phyloP scores from a whole-genome alignment of 768 basidiomycete genomes.

The Lactifluus subvellereus region DNA sequence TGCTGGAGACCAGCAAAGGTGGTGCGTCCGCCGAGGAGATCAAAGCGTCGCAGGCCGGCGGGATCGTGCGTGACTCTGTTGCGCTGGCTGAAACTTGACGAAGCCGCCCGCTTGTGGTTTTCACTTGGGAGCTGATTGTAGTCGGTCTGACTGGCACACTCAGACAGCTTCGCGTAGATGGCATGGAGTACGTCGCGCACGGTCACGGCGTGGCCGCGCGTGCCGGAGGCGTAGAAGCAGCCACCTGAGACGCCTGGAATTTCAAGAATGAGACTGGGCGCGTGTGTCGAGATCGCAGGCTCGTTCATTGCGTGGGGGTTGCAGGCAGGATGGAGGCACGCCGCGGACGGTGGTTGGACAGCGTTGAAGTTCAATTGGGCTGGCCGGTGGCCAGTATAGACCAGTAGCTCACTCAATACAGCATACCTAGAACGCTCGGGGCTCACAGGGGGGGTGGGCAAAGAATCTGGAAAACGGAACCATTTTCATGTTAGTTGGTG shows the following conservation, averaged over 20 bases:
- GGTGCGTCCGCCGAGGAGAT: slow-evolving; percentile 19
- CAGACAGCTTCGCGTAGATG: slow-evolving; percentile 14
- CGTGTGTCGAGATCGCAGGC: slow-evolving; percentile 16
- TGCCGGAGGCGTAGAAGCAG: slow-evolving; percentile 14
- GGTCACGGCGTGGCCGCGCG: slow-evolving; percentile 12
- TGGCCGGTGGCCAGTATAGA: slow-evolving; percentile 13
- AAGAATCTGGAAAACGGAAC: neutral
- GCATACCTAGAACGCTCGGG: slow-evolving; percentile 18
- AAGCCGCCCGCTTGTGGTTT: slow-evolving; percentile 11
- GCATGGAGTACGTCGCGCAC: slow-evolving; percentile 21
- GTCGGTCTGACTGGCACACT: slow-evolving; percentile 13
- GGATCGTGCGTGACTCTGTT: slow-evolving; percentile 17
- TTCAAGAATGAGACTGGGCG: slow-evolving; percentile 16
- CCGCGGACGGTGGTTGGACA: slow-evolving; percentile 13
- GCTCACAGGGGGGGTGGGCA: slow-evolving; percentile 20
- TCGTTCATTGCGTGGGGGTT: slow-evolving; percentile 16
- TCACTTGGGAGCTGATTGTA: slow-evolving; percentile 14
- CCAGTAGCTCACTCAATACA: slow-evolving; percentile 18
- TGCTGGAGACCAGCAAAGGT: slow-evolving; percentile 20
- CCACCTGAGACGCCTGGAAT: slow-evolving; percentile 15
- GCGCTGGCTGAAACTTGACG: slow-evolving; percentile 13
- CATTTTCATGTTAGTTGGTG: neutral
- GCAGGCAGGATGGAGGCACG: slow-evolving; percentile 17
- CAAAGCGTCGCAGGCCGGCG: slow-evolving; percentile 16
- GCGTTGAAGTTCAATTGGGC: slow-evolving; percentile 18